phyloP scores from a whole-genome alignment of 768 basidiomycete genomes.

The Hirschioporus abietinus region DNA sequence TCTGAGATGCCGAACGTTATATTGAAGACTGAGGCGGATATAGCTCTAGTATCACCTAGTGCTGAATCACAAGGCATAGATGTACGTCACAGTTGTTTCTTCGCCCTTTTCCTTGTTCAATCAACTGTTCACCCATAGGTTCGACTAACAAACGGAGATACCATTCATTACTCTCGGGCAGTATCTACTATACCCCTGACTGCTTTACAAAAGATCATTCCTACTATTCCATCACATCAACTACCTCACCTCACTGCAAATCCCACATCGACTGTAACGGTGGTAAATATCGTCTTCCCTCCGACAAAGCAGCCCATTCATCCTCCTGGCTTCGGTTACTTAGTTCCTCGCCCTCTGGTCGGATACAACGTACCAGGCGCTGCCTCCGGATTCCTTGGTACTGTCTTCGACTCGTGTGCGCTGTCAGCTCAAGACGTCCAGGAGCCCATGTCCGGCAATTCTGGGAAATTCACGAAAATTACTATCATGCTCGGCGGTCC shows the following conservation, averaged over 20 bases:
- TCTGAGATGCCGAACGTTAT: conserved; percentile 48
- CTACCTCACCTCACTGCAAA: conserved; percentile 70
- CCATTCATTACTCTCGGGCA: neutral
- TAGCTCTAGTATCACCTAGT: conserved; percentile 29
- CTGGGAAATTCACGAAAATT: conserved; percentile 55
- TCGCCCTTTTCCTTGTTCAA: neutral
- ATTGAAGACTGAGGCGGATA: conserved; percentile 40
- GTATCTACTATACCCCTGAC: conserved; percentile 75
- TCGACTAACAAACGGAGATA: neutral
- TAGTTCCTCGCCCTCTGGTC: conserved; percentile 70
- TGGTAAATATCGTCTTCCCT: conserved; percentile 84
- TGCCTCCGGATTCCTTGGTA: conserved; percentile 62
- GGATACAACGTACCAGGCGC: conserved; percentile 40
- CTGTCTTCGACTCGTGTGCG: conserved; percentile 85
- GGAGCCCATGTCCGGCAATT: conserved; percentile 7
- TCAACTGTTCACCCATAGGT: neutral
- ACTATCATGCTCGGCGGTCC: conserved; percentile 92
- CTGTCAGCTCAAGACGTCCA: conserved; percentile 55
- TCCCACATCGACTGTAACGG: conserved; percentile 74
- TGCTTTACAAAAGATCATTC: conserved; percentile 40
- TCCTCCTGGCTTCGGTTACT: conserved; percentile 89
- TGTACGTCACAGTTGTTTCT: conserved; percentile 27
- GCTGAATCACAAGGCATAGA: conserved; percentile 30
- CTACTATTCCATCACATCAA: conserved; percentile 19
- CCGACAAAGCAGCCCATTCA: conserved; percentile 44